These are phyloP conservation scores for Narthecium ossifragum DNA, from an alignment of 106 monocot species.

Conservation along the genomic window DNA sequence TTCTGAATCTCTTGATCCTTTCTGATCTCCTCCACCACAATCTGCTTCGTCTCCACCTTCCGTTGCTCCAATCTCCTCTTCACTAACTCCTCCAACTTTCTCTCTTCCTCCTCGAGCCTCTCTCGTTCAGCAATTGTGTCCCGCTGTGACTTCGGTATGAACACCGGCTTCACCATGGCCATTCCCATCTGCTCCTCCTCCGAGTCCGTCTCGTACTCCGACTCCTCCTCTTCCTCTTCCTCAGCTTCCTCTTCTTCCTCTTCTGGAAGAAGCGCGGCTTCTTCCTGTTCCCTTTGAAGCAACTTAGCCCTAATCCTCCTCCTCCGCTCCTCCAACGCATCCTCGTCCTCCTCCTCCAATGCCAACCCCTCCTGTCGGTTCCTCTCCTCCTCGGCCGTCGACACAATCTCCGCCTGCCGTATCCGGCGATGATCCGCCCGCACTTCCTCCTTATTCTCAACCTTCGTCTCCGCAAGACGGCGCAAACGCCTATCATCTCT, in stretches of 20 bases:
- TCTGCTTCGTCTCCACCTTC: conserved; percentile 80
- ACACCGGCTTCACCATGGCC: conserved; percentile 83
- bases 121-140: conserved; percentile 95
- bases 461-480: conserved; percentile 59
- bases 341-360: conserved; percentile 66
- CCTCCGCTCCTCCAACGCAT: conserved; percentile 60
- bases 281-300: conserved; percentile 55
- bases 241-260: conserved; percentile 69
- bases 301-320: conserved; percentile 44
- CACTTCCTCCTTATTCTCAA: conserved; percentile 71
- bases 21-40: conserved; percentile 90
- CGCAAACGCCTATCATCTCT: conserved; percentile 71
- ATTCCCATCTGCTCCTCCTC: conserved; percentile 85
- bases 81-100: conserved; percentile 64
- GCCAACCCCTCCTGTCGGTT: conserved; percentile 27
- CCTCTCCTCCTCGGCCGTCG: conserved; percentile 60
- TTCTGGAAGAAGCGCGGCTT: conserved; percentile 35
- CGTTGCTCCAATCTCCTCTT: conserved; percentile 72
- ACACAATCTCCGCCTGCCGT: conserved; percentile 87
- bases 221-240: conserved; percentile 63
- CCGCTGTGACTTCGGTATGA: conserved; percentile 75
- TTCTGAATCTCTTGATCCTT: conserved; percentile 81
- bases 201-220: conserved; percentile 93
- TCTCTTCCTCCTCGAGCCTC: conserved; percentile 80
- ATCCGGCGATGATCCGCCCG: conserved; percentile 75